Base-by-base conservation (phyloP, 345 rosid species). In the Brassica cretica region DNA sequence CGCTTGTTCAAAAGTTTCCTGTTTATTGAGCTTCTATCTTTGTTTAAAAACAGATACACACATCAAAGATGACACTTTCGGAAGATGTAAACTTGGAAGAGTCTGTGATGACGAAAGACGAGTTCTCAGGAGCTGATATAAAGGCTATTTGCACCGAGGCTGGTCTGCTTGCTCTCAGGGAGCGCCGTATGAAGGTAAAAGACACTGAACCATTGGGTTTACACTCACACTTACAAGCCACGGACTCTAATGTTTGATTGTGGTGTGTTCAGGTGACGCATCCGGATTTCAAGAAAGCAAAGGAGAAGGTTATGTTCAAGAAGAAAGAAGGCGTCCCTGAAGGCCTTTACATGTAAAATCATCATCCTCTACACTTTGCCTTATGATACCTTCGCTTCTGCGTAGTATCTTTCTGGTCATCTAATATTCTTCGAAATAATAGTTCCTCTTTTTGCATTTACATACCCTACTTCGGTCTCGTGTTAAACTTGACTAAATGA, bases 291-390 rank as follows among this genome's bases (percentile, higher is more conserved):
- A 93, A 91, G 90, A 93, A 96, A 80, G 98, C 97, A 0, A 96
- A 96, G 73, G 99, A 96, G 66, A 96, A 91, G 90, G 98, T 96
- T 78, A 93, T 93, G 99, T 91, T 86, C 89, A 96, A 96, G 89
- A 96, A 93, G 95, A 93, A 93, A 68, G 99, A 96, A 86, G 99
- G 99, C 55, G 97, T 96, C 27, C 99, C 98, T 3, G 99, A 96
- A 86, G 99, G 98, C 55, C 93, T 96, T 41, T 96, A 93, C 76
- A 89, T 96, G 97, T 93, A 85, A 88, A 69, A 64, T 16, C 15
- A 37, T 39, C 29, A 59, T 78, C 51, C 67, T 25, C 66, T 8
- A 12, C 18, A 62, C 61, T 37, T 29, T 69, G 15, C 9, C 64
- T 59, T 59, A n/a, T 46, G 18, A 53, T 18, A 5, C 37, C 33